Evolutionary conservation across 495 filamentous ascomycete genomes (phyloP), one percentile per base, ranked within the genome.

Genomic region (Barbatosphaeria neglecta): DNA sequence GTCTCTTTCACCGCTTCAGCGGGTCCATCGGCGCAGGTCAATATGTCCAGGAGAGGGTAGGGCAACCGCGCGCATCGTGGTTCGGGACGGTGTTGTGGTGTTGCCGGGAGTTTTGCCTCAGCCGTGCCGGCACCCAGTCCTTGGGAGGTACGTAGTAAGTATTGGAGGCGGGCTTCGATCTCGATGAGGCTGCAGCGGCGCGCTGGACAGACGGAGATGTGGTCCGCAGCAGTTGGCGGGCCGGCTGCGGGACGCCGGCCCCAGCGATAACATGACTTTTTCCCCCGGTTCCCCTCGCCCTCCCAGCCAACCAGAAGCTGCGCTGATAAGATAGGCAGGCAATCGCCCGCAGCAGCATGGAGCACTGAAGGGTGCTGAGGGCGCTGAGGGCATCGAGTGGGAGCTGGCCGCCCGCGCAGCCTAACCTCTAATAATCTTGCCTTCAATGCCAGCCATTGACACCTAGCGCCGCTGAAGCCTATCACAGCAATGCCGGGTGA

Each of bases 211-310:
- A 31, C 31, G 31, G 31, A 35, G 31, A 35, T 35, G 31, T 35
- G 31, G 31, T 35, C 31, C 31, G 31, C 31, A 35, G 9, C 31
- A 35, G 31, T 35, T 48, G 42, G 31, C 31, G 31, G 31, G 31
- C 16, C 31, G 31, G 6, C 31, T 35, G 31, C 43, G 25, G 43
- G 25, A 44, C 24, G 4, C 22, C 37, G 24, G 22, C 44, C 46
- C 44, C 47, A 49, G 41, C 23, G 47, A 55, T 58, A 23, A 43
- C 46, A 48, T 39, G 45, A 45, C 47, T 49, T 49, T 56, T 54
- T 50, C 25, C 31, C 31, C 23, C 24, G 20, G 31, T 35, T 35
- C 31, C 25, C 43, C 43, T 50, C 50, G 53, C 51, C 48, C 48
- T 45, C 25, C 28, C 13, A 17, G 20, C 58, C 58, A 58, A 58